Evolutionary conservation across 2,329 filamentous ascomycete genomes (phyloP).

Genomic region (Zalaria obscura): DNA sequence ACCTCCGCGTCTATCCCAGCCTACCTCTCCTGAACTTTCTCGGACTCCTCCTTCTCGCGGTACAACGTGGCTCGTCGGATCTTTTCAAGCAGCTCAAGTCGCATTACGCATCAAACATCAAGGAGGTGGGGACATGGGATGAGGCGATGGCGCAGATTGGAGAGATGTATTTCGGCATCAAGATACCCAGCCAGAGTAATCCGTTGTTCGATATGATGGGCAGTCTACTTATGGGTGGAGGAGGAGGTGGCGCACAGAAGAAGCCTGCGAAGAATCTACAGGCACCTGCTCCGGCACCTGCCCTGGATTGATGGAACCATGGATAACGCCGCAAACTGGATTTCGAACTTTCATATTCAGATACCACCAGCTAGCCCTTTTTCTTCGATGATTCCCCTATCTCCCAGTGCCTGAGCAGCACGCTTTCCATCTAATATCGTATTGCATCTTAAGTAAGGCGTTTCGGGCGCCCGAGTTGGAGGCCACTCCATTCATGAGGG

Average conservation of each 20-base stretch:
- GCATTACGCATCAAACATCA: constrained; percentile 68
- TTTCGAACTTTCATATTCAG: too few relatives aligned
- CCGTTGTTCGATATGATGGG: constrained; percentile 98
- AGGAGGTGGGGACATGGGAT: constrained; percentile 60
- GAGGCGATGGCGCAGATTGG: constrained; percentile 72
- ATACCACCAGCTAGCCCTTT: too few relatives aligned
- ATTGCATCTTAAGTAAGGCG: too few relatives aligned
- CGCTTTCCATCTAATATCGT: too few relatives aligned
- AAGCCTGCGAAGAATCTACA: constrained; percentile 33
- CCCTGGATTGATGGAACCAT: constrained; percentile 12
- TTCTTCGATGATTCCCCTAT: too few relatives aligned
- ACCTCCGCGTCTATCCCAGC: constrained; percentile 69
- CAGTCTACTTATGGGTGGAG: constrained; percentile 72
- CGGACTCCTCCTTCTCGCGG: constrained; percentile 65
- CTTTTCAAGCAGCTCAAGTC: constrained; percentile 67
- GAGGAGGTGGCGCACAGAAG: constrained; percentile 35
- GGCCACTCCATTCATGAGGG: too few relatives aligned
- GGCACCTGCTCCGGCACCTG: constrained; percentile 21
- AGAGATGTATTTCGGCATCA: constrained; percentile 94
- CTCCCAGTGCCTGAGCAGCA: too few relatives aligned
- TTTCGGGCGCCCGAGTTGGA: too few relatives aligned
- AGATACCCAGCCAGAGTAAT: constrained; percentile 77
- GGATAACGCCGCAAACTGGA: not conserved
- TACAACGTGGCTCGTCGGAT: constrained; percentile 66
- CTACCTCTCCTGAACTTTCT: constrained; percentile 94